Evolutionary conservation across 2,329 filamentous ascomycete genomes (phyloP), one percentile per base, ranked within the genome.

Genomic region (Ophiostoma angusticollis): DNA sequence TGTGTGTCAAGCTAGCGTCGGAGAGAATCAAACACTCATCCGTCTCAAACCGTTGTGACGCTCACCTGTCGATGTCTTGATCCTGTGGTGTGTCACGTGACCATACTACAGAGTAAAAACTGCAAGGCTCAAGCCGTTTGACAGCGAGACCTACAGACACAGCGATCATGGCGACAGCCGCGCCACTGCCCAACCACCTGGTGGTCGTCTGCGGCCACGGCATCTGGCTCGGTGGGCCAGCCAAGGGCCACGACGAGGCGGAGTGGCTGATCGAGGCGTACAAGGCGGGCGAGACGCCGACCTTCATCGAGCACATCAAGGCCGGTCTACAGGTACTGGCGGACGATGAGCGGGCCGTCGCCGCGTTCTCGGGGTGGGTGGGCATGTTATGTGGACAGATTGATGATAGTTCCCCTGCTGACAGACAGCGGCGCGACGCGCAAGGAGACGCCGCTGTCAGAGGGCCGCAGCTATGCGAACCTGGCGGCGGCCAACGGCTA

Each of bases 191-290:
- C 21, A 58, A 57, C 5, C 69, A 83, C 47, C 68, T 93, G 9
- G 73, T 93, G 37, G 62, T 93, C 34, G 80, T 93, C 36, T 91
- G 84, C 63, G 87, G 85, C 55, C 85, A 93, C 59, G 82, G 76
- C 21, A 84, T 89, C 42, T 93, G 81, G 67, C 59, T 66, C 12
- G 77, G 77, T 19, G 74, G 76, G 0, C 62, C 66, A 2, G 57
- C 59, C 2, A 56, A 58, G 1, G 76, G 76, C 24, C 45, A 53
- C 16, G 60, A 70, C 43, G 75, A 80, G 52, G 45, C 60, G 6
- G 75, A 82, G 53, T 84, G 79, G 78, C 65, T 85, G 22, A 78
- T 93, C 13, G 78, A 84, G 37, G 63, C 69, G 23, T 93, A 91
- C 52, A 86, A 94, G 54, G 64, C 60, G 16, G 79, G 80, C 41